These are phyloP conservation scores for Boletus mariae DNA, from an alignment of 1,284 basidiomycete genomes.

Conservation along the genomic window DNA sequence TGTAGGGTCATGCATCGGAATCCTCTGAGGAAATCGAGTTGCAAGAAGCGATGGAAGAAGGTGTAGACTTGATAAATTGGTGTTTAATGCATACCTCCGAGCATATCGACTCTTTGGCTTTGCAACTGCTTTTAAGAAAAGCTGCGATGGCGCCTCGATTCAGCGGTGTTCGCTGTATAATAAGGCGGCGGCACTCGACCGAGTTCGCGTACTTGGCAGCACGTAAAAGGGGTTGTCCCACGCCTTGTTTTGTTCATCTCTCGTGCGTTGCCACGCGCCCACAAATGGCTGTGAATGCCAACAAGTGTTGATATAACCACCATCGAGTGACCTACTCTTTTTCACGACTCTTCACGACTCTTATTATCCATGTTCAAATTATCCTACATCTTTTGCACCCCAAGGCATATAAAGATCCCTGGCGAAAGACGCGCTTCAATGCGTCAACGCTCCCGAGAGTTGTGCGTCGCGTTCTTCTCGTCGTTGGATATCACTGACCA, in stretches of 20 bases:
- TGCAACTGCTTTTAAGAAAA: no score
- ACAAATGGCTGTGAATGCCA: not conserved
- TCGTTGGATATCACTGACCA: not conserved
- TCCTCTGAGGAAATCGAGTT: no score
- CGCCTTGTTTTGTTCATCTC: not conserved
- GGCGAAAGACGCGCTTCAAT: constrained; percentile 22
- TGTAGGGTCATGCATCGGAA: not conserved
- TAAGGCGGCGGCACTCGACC: no score
- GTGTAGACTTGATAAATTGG: no score
- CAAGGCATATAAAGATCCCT: constrained; percentile 32
- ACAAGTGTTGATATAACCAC: not conserved
- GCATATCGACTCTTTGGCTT: no score
- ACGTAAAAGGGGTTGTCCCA: not conserved
- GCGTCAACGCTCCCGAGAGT: constrained; percentile 26
- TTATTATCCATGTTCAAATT: constrained; percentile 23
- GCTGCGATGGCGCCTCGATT: no score
- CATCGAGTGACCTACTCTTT: not conserved
- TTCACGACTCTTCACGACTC: constrained; percentile 2
- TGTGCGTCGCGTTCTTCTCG: constrained; percentile 15
- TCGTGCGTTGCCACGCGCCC: not conserved
- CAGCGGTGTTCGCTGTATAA: no score
- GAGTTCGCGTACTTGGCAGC: no score
- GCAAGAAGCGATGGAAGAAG: no score
- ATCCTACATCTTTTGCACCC: constrained; percentile 32
- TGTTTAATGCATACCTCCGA: no score